Base-by-base conservation (phyloP, 225 moss, liverwort and hornwort genomes). In the Takakia lepidozioides region DNA sequence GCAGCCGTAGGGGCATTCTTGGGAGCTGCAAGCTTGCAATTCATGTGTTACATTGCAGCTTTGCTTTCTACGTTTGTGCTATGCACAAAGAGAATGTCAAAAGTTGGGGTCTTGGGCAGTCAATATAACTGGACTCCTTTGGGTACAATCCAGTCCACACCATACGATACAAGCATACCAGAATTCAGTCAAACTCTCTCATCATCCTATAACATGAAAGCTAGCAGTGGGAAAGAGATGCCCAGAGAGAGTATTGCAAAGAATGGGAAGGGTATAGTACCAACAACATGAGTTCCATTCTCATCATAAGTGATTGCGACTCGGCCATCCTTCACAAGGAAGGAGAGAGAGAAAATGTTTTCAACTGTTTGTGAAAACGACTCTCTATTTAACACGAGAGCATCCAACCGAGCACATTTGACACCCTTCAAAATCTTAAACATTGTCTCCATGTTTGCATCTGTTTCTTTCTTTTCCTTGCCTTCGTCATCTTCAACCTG, bases 301-400 rank as follows among this genome's bases (percentile, higher is more conserved):
- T 45, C 61, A 22, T 69, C 65, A 25, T 69, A 70, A 2, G 56
- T 75, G 21, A 87, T 75, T 48, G 80, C 67, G n/a, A 71, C 90
- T 18, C 84, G 74, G 48, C 95, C 95, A 61, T 98, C 95, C 57
- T 90, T 90, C 2, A 87, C 69, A 38, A 98, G 78, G 37, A 98
- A 98, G 1, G 90, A 90, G 26, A 98, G 66, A 21, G 84, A 87
- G 43, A 98, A 98, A 4, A 90, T 62, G 14, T 98, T 98, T 55
- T 98, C 95, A 14, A 98, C 82, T 19, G 90, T 85, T 35, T 90
- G 95, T 21, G 91, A 74, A 49, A 98, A 98, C 2, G 87, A 87
- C 0, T 28, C 17, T 48, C 87, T 70, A 49, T 91, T 98, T 10
- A 88, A 32, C 11, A 98, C 70, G 38, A 98, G 75, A 46, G 74